A percentile compares a stretch with the other conserved stretches of the same genome.
These are phyloP conservation scores for Candida sp. DNA, from an alignment of 1,139 yeast genomes.

Conservation along the genomic window DNA sequence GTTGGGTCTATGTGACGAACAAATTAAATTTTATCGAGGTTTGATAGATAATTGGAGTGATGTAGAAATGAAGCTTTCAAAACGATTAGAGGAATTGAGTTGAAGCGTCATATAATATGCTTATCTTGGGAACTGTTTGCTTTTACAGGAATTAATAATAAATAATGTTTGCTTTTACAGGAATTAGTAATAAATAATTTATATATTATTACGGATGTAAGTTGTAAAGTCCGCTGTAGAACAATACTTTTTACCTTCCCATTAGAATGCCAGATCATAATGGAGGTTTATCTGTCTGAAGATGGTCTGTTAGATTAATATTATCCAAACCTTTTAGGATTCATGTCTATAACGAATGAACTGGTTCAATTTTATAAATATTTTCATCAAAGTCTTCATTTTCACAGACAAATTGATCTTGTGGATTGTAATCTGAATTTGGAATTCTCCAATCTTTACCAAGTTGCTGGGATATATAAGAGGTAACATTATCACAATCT, in stretches of 20 bases:
- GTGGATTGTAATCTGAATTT: slow-evolving; percentile 36
- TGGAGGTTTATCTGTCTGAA: background rate
- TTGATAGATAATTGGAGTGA: slow-evolving; percentile 71
- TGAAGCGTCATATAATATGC: background rate
- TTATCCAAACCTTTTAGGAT: too few species aligned
- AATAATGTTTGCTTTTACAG: background rate
- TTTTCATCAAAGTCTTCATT: slow-evolving; percentile 2
- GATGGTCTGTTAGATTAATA: too few species aligned
- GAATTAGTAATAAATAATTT: too few species aligned
- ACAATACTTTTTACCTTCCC: background rate
- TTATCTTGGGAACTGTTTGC: background rate
- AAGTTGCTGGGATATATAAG: slow-evolving; percentile 55
- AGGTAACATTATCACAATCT: slow-evolving; percentile 83
- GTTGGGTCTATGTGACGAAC: slow-evolving; percentile 68
- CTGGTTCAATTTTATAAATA: slow-evolving; percentile 3
- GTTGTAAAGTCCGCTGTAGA: too few species aligned
- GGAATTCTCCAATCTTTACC: slow-evolving; percentile 59
- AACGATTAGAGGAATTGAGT: slow-evolving; percentile 33
- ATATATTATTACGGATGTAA: too few species aligned
- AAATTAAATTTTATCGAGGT: slow-evolving; percentile 72
- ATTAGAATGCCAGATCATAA: background rate
- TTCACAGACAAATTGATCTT: slow-evolving; percentile 1
- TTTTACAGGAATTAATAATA: background rate
- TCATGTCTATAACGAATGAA: background rate
- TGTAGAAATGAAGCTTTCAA: slow-evolving; percentile 45